phyloP scores from a whole-genome alignment of 768 basidiomycete genomes.

The Naematelia encephala region DNA sequence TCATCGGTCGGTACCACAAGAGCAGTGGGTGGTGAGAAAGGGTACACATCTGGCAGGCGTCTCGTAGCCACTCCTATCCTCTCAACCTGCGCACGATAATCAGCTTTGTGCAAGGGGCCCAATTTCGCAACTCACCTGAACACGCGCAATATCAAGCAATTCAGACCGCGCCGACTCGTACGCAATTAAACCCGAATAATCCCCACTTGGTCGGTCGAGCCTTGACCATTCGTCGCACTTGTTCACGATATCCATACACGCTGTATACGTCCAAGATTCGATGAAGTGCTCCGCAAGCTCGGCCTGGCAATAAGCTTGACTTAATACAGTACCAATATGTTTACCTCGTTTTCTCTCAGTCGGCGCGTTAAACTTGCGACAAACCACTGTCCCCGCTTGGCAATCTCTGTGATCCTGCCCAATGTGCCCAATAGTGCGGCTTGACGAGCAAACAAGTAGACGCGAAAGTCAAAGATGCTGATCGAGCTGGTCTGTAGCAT shows the following conservation, averaged over 20 bases:
- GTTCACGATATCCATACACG: constrained; percentile 75
- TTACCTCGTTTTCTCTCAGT: constrained; percentile 71
- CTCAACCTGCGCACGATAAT: constrained; percentile 64
- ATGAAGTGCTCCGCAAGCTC: constrained; percentile 62
- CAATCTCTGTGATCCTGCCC: constrained; percentile 66
- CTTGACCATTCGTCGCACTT: constrained; percentile 68
- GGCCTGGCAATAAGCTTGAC: constrained; percentile 51
- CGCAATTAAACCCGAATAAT: constrained; percentile 55
- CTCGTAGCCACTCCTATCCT: constrained; percentile 70
- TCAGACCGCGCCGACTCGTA: constrained; percentile 82
- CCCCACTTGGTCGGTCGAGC: constrained; percentile 42
- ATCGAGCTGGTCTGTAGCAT: constrained; percentile 85
- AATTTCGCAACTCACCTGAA: constrained; percentile 60
- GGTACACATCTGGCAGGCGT: constrained; percentile 67
- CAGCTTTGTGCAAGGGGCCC: constrained; percentile 9
- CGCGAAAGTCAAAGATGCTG: constrained; percentile 87
- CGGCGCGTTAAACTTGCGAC: constrained; percentile 71
- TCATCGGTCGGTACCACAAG: constrained; percentile 37
- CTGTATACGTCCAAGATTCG: constrained; percentile 91
- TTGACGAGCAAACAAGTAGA: constrained; percentile 84
- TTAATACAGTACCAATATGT: constrained; percentile 35
- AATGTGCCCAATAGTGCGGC: constrained; percentile 70
- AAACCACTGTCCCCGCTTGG: constrained; percentile 68
- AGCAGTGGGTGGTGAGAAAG: constrained; percentile 60
- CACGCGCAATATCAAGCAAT: constrained; percentile 78